phyloP scores from a whole-genome alignment of 768 basidiomycete species.

The Lactarius trivialis region DNA sequence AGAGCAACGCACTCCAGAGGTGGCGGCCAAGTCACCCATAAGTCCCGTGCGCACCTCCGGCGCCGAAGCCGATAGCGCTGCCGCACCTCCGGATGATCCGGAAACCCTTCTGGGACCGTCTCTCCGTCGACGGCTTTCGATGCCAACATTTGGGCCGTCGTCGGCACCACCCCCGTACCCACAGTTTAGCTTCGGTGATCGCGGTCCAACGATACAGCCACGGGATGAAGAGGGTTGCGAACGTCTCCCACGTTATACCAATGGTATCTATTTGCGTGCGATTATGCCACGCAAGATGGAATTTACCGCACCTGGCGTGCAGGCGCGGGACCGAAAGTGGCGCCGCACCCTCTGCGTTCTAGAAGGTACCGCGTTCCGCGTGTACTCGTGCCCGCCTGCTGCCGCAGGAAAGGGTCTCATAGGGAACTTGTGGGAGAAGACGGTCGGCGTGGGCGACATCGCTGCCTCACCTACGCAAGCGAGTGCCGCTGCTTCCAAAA shows the following conservation, averaged over 20 bases:
- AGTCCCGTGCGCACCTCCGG: neutral
- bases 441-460: constrained; percentile 66
- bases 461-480: constrained; percentile 25
- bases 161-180: constrained; percentile 68
- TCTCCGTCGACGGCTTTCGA: constrained; percentile 56
- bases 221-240: constrained; percentile 84
- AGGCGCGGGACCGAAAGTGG: constrained; percentile 91
- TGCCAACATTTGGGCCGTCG: constrained; percentile 58
- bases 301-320: constrained; percentile 76
- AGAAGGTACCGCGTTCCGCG: constrained; percentile 83
- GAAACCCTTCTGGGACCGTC: constrained; percentile 30
- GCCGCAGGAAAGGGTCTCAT: constrained; percentile 43
- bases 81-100: constrained; percentile 1
- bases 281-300: constrained; percentile 91
- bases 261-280: constrained; percentile 72
- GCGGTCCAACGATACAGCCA: constrained; percentile 33
- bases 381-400: constrained; percentile 53
- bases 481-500: constrained; percentile 26
- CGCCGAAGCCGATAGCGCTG: neutral
- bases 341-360: constrained; percentile 79
- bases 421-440: constrained; percentile 74
- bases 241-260: constrained; percentile 72
- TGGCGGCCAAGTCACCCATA: constrained; percentile 5
- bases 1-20: constrained; percentile 9
- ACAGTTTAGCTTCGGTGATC: constrained; percentile 32